A percentile compares a stretch with the other conserved stretches of the same genome.
phyloP scores from a whole-genome alignment of 805 yeast genomes.

The Kodamaea jinghongensis region DNA sequence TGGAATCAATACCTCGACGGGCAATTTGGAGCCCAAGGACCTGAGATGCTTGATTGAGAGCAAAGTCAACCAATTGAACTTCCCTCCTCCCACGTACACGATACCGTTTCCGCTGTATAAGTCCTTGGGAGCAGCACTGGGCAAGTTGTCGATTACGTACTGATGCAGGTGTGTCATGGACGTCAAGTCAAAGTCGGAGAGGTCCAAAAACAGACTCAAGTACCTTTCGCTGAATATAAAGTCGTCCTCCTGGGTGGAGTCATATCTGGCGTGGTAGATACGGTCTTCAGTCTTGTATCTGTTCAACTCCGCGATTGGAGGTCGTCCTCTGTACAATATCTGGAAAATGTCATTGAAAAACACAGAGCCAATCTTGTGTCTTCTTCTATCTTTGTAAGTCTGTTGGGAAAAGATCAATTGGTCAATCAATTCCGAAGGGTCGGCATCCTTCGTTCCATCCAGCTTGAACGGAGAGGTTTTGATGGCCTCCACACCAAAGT shows the following conservation, averaged over 20 bases:
- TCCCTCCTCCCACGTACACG: slow-evolving; percentile 79
- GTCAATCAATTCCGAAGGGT: slow-evolving; percentile 1
- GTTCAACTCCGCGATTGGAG: slow-evolving; percentile 41
- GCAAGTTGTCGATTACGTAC: slow-evolving; percentile 40
- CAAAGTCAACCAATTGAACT: slow-evolving; percentile 67
- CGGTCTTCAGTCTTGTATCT: slow-evolving; percentile 45
- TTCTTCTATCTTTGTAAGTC: slow-evolving; percentile 3
- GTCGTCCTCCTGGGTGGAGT: slow-evolving; percentile 22
- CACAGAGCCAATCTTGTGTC: slow-evolving; percentile 32
- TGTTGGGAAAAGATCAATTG: neutral
- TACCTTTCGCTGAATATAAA: slow-evolving; percentile 51
- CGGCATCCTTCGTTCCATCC: slow-evolving; percentile 1
- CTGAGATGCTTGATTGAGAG: slow-evolving; percentile 64
- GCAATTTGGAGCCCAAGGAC: slow-evolving; percentile 62
- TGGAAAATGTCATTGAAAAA: slow-evolving; percentile 45
- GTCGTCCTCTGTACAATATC: slow-evolving; percentile 41
- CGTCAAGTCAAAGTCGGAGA: slow-evolving; percentile 41
- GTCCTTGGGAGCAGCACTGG: slow-evolving; percentile 38
- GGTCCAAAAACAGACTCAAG: slow-evolving; percentile 47
- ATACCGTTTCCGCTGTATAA: slow-evolving; percentile 51
- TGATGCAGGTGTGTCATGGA: slow-evolving; percentile 48
- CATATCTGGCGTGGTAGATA: slow-evolving; percentile 54
- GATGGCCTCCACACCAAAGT: too few species aligned
- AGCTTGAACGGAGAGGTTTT: neutral
- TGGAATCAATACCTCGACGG: slow-evolving; percentile 83